Evolutionary conservation across 2,329 filamentous ascomycete genomes (phyloP), one percentile per base, ranked within the genome.

Genomic region (Aspergillus ochraceus): DNA sequence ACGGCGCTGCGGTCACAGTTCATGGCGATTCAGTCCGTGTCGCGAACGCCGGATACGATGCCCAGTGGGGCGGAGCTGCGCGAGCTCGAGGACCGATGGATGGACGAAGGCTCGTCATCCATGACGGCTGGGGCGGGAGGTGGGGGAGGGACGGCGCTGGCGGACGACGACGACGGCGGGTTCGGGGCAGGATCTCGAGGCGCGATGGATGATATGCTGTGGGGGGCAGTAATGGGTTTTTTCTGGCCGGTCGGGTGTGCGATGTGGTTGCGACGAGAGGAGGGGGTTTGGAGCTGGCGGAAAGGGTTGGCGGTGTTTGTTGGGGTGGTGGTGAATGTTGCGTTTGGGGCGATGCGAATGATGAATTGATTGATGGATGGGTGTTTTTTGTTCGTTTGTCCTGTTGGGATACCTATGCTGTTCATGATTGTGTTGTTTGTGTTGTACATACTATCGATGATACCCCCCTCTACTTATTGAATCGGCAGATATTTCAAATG

Each of bases 211-310:
- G 89, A 96, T 70, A 86, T 97, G 80, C 82, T 98, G 60, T 90
- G 89, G 77, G 95, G 93, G 4, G 91, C 95, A 75, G 80, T 96
- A 60, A 90, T 95, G 69, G 95, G 95, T 0, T 99, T 98, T 80
- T 90, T 99, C 74, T 98, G 94, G 86, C 95, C 95, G 4, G 76
- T 98, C 10, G 94, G 91, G 0, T 92, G 91, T 69, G 80, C 94
- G 58, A 87, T 89, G 55, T 97, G 93, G 92, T 80, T 96, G 53
- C 84, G 94, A 65, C 83, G 93, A 60, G 91, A 97, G 75, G 90
- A 95, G 59, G 92, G 91, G 0, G 88, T 98, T 60, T 96, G 92
- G 86, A 90, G 88, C 61, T 87, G 90, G 70, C 83, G 93, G 69
- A 90, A 92, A 81, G 88, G 92, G 73, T 86, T 97, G 68, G 94